Base-by-base conservation (phyloP, 164 flowering plant species). In the Liriodendron chinense region DNA sequence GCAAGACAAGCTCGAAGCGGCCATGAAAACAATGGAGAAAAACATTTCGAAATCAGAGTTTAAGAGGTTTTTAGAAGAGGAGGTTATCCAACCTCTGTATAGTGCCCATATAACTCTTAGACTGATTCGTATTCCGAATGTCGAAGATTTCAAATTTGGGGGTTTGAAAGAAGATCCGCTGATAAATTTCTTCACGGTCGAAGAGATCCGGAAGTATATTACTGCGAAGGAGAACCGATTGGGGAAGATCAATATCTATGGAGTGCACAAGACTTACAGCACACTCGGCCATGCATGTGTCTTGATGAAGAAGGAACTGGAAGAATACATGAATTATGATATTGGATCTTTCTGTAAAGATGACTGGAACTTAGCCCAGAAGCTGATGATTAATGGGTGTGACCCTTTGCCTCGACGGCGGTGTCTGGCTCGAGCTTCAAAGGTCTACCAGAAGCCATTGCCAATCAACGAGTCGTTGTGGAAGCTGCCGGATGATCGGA, bases 321-420 rank as follows among this genome's bases (percentile, higher is more conserved):
- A 96, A 76, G 89, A 88, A 77, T 96, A 91, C 82, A 94, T 96
- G 98, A 89, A 89, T 62, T 94, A 96, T 75, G 98, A 94, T 48
- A 85, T 96, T 67, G 97, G 95, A 1, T 88, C 94, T n/a, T 92
- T 83, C 69, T 96, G 99, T 75, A 90, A 90, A 50, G 97, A 96
- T 79, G 97, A 96, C 70, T 96, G 98, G 97, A 83, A 80, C 65
- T 49, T 89, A 14, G 98, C 91, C 5, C 97, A 94, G 85, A 90
- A 85, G 82, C 93, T 96, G 22, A 88, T 92, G 97, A 78, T 92
- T 47, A 80, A 77, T n/a, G 99, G 98, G 9, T 94, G 98, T 47
- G 96, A 94, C 78, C 99, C 98, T 9, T 82, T 96, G 82, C 99
- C 98, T 1, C 80, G 95, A 24, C 83, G 98, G 69, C 76, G 97